These are phyloP conservation scores for Coemansia umbellata DNA, from an alignment of 192 early-diverging fungal genomes.

Conservation along the genomic window DNA sequence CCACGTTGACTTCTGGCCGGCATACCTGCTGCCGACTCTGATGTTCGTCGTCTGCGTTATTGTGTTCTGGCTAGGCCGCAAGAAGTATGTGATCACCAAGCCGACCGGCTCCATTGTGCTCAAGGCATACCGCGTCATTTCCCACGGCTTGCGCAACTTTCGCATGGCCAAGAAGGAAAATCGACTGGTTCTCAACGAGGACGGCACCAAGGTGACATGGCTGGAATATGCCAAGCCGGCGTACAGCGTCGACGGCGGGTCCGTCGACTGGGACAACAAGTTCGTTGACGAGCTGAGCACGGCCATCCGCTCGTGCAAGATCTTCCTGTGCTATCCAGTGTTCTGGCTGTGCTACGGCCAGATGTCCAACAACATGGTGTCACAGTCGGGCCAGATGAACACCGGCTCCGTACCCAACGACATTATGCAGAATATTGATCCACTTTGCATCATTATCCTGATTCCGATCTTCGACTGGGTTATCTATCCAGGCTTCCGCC, in stretches of 20 bases:
- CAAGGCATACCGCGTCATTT: slow-evolving; percentile 42
- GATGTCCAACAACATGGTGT: slow-evolving; percentile 63
- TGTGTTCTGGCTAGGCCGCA: slow-evolving; percentile 54
- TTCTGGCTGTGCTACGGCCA: slow-evolving; percentile 72
- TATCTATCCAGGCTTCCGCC: slow-evolving; percentile 56
- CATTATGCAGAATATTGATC: slow-evolving; percentile 61
- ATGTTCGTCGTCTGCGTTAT: slow-evolving; percentile 55
- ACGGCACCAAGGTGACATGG: slow-evolving; percentile 34
- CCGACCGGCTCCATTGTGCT: slow-evolving; percentile 57
- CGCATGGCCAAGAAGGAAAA: slow-evolving; percentile 31
- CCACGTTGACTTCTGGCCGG: slow-evolving; percentile 55
- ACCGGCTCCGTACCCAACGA: slow-evolving; percentile 56
- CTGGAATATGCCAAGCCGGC: slow-evolving; percentile 64
- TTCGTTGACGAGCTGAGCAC: slow-evolving; percentile 67
- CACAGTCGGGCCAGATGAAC: slow-evolving; percentile 62
- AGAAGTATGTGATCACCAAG: slow-evolving; percentile 51
- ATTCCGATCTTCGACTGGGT: slow-evolving; percentile 56
- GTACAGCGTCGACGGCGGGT: neutral
- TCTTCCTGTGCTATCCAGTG: slow-evolving; percentile 69
- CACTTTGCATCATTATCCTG: slow-evolving; percentile 55
- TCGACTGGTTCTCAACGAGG: slow-evolving; percentile 23
- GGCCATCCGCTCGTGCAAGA: slow-evolving; percentile 59
- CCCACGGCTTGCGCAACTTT: slow-evolving; percentile 24
- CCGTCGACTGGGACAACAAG: slow-evolving; percentile 62
- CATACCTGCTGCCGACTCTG: slow-evolving; percentile 57